A percentile compares a stretch with the other conserved stretches of the same genome.
Evolutionary conservation across 2,329 filamentous ascomycete genomes (phyloP).

Genomic region (Ceratocystis lukuohia): DNA sequence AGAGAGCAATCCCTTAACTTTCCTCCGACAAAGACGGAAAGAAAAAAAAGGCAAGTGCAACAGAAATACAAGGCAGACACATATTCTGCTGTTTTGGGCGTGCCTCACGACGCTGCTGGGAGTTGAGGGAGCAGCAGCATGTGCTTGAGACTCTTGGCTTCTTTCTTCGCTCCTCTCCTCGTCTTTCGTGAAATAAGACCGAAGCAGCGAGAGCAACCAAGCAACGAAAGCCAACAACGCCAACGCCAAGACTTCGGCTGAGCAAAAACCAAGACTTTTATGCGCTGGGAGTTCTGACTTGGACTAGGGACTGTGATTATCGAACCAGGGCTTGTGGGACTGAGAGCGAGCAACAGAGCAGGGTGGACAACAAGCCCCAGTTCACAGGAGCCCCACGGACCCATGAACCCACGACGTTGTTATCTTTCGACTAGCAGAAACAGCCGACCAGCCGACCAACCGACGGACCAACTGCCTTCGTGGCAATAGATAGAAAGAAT

Average conservation of each 20-base stretch:
- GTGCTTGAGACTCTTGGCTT: neutral
- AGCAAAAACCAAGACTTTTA: neutral
- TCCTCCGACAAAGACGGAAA: neutral
- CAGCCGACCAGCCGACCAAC: too few species aligned
- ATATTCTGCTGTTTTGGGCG: neutral
- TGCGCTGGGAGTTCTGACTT: neutral
- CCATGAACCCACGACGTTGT: too few species aligned
- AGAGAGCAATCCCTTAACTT: too few species aligned
- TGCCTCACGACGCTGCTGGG: neutral
- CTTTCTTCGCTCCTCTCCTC: neutral
- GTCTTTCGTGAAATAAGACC: neutral
- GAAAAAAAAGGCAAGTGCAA: neutral
- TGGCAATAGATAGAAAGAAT: too few species aligned
- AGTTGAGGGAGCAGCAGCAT: neutral
- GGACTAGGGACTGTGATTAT: too few species aligned
- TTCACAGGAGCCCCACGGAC: too few species aligned
- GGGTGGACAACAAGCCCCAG: too few species aligned
- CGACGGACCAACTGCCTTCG: too few species aligned
- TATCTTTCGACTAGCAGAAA: too few species aligned
- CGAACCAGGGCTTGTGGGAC: too few species aligned
- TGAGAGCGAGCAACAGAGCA: too few species aligned
- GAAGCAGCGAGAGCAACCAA: neutral
- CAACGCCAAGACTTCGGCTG: neutral
- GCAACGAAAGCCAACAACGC: neutral
- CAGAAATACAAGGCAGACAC: neutral